Evolutionary conservation across 768 basidiomycete genomes (phyloP).

Genomic region (Macrolepiota albuminosa): DNA sequence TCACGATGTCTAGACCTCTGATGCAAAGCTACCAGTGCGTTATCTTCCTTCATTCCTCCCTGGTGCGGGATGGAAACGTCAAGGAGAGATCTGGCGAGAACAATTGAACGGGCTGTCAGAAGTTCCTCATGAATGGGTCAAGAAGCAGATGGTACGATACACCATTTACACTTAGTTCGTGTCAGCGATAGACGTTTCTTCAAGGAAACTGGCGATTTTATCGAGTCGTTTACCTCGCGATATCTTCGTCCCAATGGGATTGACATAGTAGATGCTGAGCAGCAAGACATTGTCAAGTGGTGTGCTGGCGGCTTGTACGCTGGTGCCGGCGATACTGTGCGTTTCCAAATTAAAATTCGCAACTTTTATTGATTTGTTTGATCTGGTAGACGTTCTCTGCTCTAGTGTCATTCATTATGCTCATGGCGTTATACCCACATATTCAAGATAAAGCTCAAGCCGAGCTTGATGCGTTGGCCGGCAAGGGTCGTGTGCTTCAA

Average conservation of each 20-base stretch:
- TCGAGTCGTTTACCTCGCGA: slow-evolving; percentile 40
- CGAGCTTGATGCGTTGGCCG: slow-evolving; percentile 35
- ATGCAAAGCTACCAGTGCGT: slow-evolving; percentile 28
- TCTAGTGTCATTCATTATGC: slow-evolving; percentile 39
- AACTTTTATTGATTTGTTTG: neutral
- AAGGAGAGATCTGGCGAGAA: slow-evolving; percentile 36
- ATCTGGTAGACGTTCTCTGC: slow-evolving; percentile 41
- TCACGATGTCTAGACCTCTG: neutral
- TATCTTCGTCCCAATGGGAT: slow-evolving; percentile 25
- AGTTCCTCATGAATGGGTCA: slow-evolving; percentile 40
- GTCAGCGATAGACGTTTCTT: neutral
- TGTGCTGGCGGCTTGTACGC: slow-evolving; percentile 47
- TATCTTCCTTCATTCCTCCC: slow-evolving; percentile 49
- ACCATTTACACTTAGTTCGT: neutral
- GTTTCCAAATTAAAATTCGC: neutral
- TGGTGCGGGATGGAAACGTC: slow-evolving; percentile 42
- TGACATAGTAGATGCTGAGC: slow-evolving; percentile 21
- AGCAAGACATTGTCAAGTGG: slow-evolving; percentile 45
- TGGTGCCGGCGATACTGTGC: slow-evolving; percentile 41
- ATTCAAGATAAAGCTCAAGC: slow-evolving; percentile 33
- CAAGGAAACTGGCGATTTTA: slow-evolving; percentile 26
- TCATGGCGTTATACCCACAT: slow-evolving; percentile 43
- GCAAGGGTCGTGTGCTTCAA: slow-evolving; percentile 28
- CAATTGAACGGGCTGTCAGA: slow-evolving; percentile 31
- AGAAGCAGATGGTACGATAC: slow-evolving; percentile 35